Evolutionary conservation across 176 grass and related monocot species (phyloP).

Genomic region (Poa pratensis): DNA sequence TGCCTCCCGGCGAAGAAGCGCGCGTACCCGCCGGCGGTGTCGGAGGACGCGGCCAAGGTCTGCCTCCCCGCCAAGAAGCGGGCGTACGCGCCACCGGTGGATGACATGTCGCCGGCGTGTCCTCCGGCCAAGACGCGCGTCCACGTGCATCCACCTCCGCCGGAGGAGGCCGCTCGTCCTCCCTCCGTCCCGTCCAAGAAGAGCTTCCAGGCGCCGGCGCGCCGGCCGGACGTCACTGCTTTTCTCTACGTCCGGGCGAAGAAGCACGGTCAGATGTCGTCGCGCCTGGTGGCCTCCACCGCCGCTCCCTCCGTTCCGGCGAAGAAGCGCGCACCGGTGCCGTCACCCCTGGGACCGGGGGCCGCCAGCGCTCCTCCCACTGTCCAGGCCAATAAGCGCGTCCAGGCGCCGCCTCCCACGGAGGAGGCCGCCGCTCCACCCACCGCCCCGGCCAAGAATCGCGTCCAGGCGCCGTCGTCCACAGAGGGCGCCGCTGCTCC

Average conservation of each 20-base stretch:
- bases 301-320: not conserved
- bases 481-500: too few relatives aligned
- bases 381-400: conserved; percentile 37
- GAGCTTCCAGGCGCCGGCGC: not conserved
- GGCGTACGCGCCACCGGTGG: not conserved
- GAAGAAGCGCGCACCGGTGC: not conserved
- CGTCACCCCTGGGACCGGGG: not conserved
- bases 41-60: not conserved
- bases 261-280: conserved; percentile 7
- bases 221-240: not conserved
- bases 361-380: not conserved
- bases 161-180: not conserved
- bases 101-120: not conserved
- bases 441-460: conserved; percentile 40
- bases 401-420: not conserved
- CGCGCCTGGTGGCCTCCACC: not conserved
- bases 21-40: conserved; percentile 29
- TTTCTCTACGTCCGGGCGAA: not conserved
- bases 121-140: conserved; percentile 28
- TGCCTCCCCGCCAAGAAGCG: conserved; percentile 45
- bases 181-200: conserved; percentile 23
- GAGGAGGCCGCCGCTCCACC: not conserved
- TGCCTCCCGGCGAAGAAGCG: conserved; percentile 83
- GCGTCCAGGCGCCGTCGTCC: not conserved
- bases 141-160: not conserved